phyloP scores from a whole-genome alignment of 805 yeast genomes.

The Lipomyces yamanashiensis region DNA sequence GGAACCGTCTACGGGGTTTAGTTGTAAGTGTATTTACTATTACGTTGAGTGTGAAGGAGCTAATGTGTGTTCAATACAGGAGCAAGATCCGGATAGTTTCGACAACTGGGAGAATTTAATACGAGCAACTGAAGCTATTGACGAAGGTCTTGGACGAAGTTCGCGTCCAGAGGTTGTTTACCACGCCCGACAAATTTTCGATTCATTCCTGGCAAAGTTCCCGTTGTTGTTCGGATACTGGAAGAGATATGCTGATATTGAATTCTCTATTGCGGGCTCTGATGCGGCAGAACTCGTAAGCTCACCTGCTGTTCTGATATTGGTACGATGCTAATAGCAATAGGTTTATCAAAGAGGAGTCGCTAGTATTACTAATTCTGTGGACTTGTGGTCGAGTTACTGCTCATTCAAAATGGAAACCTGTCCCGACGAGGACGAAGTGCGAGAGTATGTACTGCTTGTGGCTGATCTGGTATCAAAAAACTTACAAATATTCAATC shows the following conservation, averaged over 20 bases:
- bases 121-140: slow-evolving; percentile 41
- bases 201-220: slow-evolving; percentile 42
- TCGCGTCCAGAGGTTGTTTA: slow-evolving; percentile 40
- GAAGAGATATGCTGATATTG: slow-evolving; percentile 49
- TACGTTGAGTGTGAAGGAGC: background rate
- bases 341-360: slow-evolving; percentile 46
- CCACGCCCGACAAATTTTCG: slow-evolving; percentile 42
- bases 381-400: slow-evolving; percentile 49
- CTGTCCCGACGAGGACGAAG: slow-evolving; percentile 35
- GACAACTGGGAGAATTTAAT: slow-evolving; percentile 46
- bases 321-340: background rate
- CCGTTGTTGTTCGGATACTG: slow-evolving; percentile 51
- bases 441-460: slow-evolving; percentile 16
- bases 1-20: slow-evolving; percentile 20
- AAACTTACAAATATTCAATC: background rate
- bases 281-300: slow-evolving; percentile 42
- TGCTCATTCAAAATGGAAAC: slow-evolving; percentile 44
- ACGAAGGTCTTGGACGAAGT: slow-evolving; percentile 43
- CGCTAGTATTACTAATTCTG: slow-evolving; percentile 41
- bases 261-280: slow-evolving; percentile 44
- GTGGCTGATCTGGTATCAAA: background rate
- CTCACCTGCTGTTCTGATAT: too few species aligned
- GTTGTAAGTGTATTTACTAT: slow-evolving; percentile 8
- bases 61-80: slow-evolving; percentile 9
- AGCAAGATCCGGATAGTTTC: slow-evolving; percentile 43